Evolutionary conservation across 108 stramenopile genomes (phyloP).

Genomic region (Skeletonema tropicum): DNA sequence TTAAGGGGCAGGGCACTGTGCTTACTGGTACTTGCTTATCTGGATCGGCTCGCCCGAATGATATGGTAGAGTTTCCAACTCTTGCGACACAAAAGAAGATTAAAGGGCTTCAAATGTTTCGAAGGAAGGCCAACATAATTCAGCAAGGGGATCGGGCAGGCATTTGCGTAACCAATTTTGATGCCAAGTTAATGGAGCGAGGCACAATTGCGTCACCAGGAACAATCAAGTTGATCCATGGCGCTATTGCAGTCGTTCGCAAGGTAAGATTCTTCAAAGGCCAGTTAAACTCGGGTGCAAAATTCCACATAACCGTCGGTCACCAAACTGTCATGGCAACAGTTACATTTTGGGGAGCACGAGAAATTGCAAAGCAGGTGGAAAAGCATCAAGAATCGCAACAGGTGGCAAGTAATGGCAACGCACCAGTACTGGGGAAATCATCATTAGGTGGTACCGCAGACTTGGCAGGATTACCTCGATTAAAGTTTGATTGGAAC

Average conservation of each 20-base stretch:
- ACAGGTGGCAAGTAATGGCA: background rate
- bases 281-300: constrained; percentile 58
- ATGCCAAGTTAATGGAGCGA: constrained; percentile 91
- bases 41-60: constrained; percentile 86
- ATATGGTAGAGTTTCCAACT: constrained; percentile 92
- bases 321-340: constrained; percentile 97
- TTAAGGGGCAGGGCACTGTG: constrained; percentile 97
- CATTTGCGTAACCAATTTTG: constrained; percentile 92
- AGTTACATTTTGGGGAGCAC: constrained; percentile 96
- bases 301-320: constrained; percentile 95
- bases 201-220: constrained; percentile 90
- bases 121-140: constrained; percentile 70
- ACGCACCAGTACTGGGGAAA: constrained; percentile 27
- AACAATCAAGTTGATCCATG: constrained; percentile 71
- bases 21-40: constrained; percentile 94
- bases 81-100: constrained; percentile 88
- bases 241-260: constrained; percentile 88
- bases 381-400: constrained; percentile 18
- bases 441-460: constrained; percentile 82
- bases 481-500: constrained; percentile 75
- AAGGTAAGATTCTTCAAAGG: constrained; percentile 88
- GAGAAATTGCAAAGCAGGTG: constrained; percentile 65
- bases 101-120: constrained; percentile 98
- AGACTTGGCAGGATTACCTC: constrained; percentile 78
- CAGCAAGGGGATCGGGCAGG: constrained; percentile 97